A percentile compares a stretch with the other conserved stretches of the same genome.
These are phyloP conservation scores for Ambrosia artemisiifolia DNA, from an alignment of 129 eudicot species.

Conservation along the genomic window DNA sequence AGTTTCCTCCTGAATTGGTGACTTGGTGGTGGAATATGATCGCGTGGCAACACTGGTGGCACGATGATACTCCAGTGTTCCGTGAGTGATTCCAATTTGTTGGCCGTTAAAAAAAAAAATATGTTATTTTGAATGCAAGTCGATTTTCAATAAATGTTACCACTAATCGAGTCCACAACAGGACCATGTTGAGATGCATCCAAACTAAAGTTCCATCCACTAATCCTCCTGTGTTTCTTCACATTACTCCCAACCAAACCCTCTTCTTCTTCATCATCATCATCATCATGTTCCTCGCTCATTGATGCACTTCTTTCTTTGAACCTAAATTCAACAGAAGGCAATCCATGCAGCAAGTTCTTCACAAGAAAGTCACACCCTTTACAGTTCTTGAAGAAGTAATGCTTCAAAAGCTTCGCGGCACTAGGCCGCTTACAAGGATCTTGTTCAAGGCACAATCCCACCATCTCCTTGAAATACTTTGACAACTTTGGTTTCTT, in stretches of 20 bases:
- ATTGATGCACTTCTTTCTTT: constrained; percentile 19
- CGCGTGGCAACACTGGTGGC: too few relatives aligned
- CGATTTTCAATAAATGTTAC: background rate
- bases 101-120: too few relatives aligned
- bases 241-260: constrained; percentile 19
- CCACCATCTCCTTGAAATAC: constrained; percentile 73
- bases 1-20: too few relatives aligned
- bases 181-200: constrained; percentile 57
- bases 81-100: too few relatives aligned
- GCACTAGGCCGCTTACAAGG: constrained; percentile 65
- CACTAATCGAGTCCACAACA: constrained; percentile 17
- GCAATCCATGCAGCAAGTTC: constrained; percentile 62
- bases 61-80: too few relatives aligned
- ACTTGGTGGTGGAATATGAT: too few relatives aligned
- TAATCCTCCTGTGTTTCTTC: constrained; percentile 58
- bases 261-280: constrained; percentile 33
- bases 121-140: background rate
- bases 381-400: constrained; percentile 60
- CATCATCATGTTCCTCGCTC: constrained; percentile 21
- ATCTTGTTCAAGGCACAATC: constrained; percentile 68
- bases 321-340: constrained; percentile 62
- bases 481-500: constrained; percentile 48
- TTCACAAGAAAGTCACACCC: constrained; percentile 63
- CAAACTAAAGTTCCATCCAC: constrained; percentile 81
- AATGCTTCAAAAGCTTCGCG: constrained; percentile 61